Base-by-base conservation (phyloP, 2,329 filamentous ascomycete species). In the Botrytis byssoidea region DNA sequence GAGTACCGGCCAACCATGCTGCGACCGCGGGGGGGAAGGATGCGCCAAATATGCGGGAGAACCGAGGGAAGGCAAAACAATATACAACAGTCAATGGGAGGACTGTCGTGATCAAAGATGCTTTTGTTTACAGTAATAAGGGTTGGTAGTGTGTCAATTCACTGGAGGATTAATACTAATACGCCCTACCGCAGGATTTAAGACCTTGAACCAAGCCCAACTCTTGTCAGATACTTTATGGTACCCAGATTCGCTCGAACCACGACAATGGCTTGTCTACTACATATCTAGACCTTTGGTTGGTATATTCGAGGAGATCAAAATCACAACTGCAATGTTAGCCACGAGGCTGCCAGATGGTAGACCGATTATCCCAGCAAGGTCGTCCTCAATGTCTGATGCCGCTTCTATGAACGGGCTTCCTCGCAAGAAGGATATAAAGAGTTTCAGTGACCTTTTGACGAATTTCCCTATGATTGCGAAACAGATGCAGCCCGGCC, bases 391-490 rank as follows among this genome's bases (percentile, higher is more conserved):
- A 46, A 71, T 76, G 25, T 66, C 70, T 29, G 76, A 78, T 51
- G 72, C 75, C n/a, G 67, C 68, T 20, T 51, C 74, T 61, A 76
- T 72, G 18, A 78, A 64, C 59, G 83, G 86, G 44, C 81, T 86
- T 59, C 89, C 90, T 9, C 88, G 88, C 75, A 98, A 97, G 84
- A 98, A 97, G 83, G 93, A 97, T 74, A 92, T 99, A 81, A 94
- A 91, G 83, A 93, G 89, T 48, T 99, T 99, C 81, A 91, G 92
- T 75, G 96, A 98, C 77, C 87, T 99, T 22, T 86, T 99, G 60
- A 93, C 93, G 77, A 90, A 94, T 78, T 99, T 98, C 77, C 96
- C 96, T 1, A 93, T 97, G 89, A 98, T 99, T 78, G 94, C 95
- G 37, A 89, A 93, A 74, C 96, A 99, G 82, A 97, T 99, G 94